These are phyloP conservation scores for Ophiosphaerella korrae DNA, from an alignment of 2,329 filamentous ascomycete genomes.

Conservation along the genomic window DNA sequence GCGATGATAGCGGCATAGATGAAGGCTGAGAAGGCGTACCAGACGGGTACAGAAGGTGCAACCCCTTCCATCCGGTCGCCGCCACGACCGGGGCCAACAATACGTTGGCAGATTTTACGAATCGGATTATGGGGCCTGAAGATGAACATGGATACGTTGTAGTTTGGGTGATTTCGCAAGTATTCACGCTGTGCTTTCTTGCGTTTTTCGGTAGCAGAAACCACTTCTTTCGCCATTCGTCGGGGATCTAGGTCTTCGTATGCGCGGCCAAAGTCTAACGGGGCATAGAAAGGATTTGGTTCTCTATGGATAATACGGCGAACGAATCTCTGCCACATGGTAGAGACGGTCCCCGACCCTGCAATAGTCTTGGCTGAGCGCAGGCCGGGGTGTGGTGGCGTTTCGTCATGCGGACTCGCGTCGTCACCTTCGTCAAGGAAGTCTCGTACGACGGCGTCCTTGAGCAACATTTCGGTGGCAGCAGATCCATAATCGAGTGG, in stretches of 20 bases:
- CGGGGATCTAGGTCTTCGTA: conserved; percentile 83
- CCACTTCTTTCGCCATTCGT: conserved; percentile 87
- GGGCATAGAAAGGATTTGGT: conserved; percentile 94
- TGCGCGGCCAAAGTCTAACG: conserved; percentile 69
- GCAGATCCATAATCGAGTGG: conserved; percentile 90
- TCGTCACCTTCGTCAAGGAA: conserved; percentile 77
- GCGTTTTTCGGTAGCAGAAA: conserved; percentile 79
- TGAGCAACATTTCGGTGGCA: conserved; percentile 93
- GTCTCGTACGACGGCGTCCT: conserved; percentile 92
- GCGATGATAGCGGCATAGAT: conserved; percentile 93
- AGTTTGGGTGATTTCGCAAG: conserved; percentile 80
- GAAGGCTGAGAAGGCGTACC: conserved; percentile 92
- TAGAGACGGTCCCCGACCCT: conserved; percentile 64
- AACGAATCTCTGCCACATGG: conserved; percentile 65
- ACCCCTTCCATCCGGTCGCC: conserved; percentile 86
- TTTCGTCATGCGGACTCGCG: conserved; percentile 30
- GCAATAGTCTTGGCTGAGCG: conserved; percentile 52
- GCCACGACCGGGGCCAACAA: conserved; percentile 91
- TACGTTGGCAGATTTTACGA: conserved; percentile 80
- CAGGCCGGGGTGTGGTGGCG: conserved; percentile 41
- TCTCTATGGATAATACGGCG: conserved; percentile 68
- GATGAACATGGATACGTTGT: conserved; percentile 90
- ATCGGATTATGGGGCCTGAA: conserved; percentile 80
- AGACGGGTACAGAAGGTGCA: conserved; percentile 84
- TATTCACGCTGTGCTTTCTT: conserved; percentile 92